phyloP scores from a whole-genome alignment of 2,329 filamentous ascomycete genomes.

The Aspergillus sp. region DNA sequence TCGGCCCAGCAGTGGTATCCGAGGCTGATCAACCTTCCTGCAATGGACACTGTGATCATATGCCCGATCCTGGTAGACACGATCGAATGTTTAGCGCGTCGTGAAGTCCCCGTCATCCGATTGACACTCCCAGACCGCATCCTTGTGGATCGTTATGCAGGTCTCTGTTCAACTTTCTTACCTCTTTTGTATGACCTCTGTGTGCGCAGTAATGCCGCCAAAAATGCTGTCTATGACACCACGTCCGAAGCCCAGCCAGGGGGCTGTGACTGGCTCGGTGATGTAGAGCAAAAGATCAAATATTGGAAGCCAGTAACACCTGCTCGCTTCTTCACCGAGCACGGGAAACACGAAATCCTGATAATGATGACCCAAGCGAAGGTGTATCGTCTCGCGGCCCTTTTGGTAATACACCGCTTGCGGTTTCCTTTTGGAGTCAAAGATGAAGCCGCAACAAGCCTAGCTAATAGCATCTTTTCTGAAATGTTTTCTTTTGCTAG shows the following conservation, averaged over 20 bases:
- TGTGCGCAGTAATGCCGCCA: background rate
- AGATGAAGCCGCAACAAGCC: background rate
- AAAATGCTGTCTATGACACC: background rate
- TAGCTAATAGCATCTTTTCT: too few species aligned
- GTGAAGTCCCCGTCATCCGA: background rate
- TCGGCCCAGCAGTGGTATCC: too few species aligned
- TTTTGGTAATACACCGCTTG: background rate
- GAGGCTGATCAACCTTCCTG: background rate
- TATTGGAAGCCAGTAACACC: background rate
- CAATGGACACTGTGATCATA: background rate
- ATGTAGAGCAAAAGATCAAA: background rate
- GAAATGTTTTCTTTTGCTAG: too few species aligned
- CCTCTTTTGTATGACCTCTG: background rate
- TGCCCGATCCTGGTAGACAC: background rate
- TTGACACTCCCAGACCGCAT: background rate
- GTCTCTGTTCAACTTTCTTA: background rate
- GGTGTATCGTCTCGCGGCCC: background rate
- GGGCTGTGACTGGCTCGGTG: background rate
- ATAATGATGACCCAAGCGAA: background rate
- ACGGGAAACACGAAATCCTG: background rate
- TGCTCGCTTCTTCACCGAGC: background rate
- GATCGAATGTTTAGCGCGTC: background rate
- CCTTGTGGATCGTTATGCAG: background rate
- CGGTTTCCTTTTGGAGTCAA: background rate
- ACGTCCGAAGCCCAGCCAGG: too few species aligned